Percentiles rank a stretch among this genome's conserved stretches.
phyloP scores from a whole-genome alignment of 78 protist species.

The Andalucia godoyi region DNA sequence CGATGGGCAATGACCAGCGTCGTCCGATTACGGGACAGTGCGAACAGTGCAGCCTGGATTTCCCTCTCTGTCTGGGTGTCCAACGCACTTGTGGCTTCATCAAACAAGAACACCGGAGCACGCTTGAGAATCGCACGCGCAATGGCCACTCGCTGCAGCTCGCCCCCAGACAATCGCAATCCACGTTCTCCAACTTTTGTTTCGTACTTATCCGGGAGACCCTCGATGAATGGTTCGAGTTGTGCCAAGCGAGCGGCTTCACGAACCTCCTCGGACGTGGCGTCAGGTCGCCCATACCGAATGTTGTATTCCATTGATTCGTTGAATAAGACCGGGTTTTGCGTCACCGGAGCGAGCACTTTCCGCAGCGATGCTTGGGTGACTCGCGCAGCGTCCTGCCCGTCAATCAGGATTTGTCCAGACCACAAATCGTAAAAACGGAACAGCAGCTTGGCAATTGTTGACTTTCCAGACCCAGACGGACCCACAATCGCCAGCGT shows the following conservation, averaged over 20 bases:
- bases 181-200: slow-evolving; percentile 73
- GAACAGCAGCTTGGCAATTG: slow-evolving; percentile 59
- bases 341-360: slow-evolving; percentile 68
- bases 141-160: slow-evolving; percentile 79
- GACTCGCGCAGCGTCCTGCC: slow-evolving; percentile 43
- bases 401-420: slow-evolving; percentile 74
- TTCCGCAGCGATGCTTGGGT: slow-evolving; percentile 28
- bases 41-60: slow-evolving; percentile 58
- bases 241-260: slow-evolving; percentile 33
- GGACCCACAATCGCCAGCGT: slow-evolving; percentile 81
- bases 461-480: slow-evolving; percentile 80
- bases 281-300: slow-evolving; percentile 45
- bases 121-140: slow-evolving; percentile 73
- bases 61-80: slow-evolving; percentile 72
- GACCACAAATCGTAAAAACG: slow-evolving; percentile 58
- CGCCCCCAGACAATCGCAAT: slow-evolving; percentile 67
- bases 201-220: slow-evolving; percentile 48
- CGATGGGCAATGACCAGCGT: slow-evolving; percentile 73
- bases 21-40: slow-evolving; percentile 26
- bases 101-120: slow-evolving; percentile 36
- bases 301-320: slow-evolving; percentile 71
- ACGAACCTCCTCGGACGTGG: slow-evolving; percentile 32
- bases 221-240: slow-evolving; percentile 48
- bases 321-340: slow-evolving; percentile 77
- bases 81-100: slow-evolving; percentile 78